phyloP scores from a whole-genome alignment of 2,329 filamentous ascomycete species.

The Raffaelea deltoideospora region DNA sequence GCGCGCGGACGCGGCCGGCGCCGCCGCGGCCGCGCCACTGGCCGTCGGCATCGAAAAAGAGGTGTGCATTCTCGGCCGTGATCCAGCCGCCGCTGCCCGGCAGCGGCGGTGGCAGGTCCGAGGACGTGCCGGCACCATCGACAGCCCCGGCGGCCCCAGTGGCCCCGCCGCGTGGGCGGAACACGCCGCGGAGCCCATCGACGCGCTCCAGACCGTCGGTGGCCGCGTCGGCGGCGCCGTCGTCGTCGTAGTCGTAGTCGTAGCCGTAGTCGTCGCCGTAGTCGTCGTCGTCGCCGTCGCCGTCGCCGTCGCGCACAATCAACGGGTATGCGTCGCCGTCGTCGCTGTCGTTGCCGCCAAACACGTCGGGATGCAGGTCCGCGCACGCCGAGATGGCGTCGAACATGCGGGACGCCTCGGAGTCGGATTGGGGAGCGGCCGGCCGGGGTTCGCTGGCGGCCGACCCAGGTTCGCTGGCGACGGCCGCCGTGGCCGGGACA shows the following conservation, averaged over 20 bases:
- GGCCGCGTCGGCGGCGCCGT: slow-evolving; percentile 39
- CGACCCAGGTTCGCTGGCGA: too few species aligned
- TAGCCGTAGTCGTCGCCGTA: slow-evolving; percentile 30
- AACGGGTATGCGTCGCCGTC: slow-evolving; percentile 36
- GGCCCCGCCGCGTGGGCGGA: slow-evolving; percentile 23
- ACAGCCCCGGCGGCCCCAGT: slow-evolving; percentile 10
- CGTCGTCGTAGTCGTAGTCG: slow-evolving; percentile 34
- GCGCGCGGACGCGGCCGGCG: slow-evolving; percentile 40
- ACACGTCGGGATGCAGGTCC: slow-evolving; percentile 59
- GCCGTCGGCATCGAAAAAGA: slow-evolving; percentile 69
- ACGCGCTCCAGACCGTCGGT: slow-evolving; percentile 38
- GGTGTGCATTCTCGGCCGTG: slow-evolving; percentile 76
- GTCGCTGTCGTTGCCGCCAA: slow-evolving; percentile 41
- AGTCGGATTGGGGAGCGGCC: slow-evolving; percentile 11
- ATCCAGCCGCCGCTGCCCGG: slow-evolving; percentile 72
- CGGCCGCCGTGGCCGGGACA: slow-evolving; percentile 32
- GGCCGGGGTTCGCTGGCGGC: not conserved
- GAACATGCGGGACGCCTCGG: slow-evolving; percentile 36
- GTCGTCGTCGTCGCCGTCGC: slow-evolving; percentile 38
- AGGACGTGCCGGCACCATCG: slow-evolving; percentile 20
- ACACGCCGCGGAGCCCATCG: slow-evolving; percentile 43
- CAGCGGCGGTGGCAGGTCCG: slow-evolving; percentile 48
- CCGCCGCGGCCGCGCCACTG: slow-evolving; percentile 55
- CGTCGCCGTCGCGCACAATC: slow-evolving; percentile 37
- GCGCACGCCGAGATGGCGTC: slow-evolving; percentile 59